phyloP scores from a whole-genome alignment of 176 grass and related monocot species.

The Oryza meridionalis region DNA sequence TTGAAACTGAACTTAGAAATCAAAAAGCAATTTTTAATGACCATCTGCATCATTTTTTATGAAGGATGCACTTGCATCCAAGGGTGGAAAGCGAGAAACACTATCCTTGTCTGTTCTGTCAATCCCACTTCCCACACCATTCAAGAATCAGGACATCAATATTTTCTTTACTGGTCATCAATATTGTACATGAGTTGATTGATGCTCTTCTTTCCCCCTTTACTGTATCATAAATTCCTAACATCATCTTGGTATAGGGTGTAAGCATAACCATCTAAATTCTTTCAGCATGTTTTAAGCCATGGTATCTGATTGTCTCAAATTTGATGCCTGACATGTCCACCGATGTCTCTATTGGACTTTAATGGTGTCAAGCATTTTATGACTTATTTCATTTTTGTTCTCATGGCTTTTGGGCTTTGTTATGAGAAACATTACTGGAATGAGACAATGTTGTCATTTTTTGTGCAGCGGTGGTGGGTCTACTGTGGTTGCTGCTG shows the following conservation, averaged over 20 bases:
- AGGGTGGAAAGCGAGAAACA: background rate
- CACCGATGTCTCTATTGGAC: background rate
- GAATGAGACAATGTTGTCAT: slow-evolving; percentile 40
- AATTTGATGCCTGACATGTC: background rate
- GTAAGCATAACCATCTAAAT: background rate
- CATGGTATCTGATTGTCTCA: background rate
- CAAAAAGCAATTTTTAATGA: background rate
- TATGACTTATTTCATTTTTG: background rate
- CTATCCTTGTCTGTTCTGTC: background rate
- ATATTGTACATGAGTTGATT: background rate
- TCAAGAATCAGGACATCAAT: background rate
- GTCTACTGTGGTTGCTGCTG: slow-evolving; percentile 89
- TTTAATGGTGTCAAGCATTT: background rate
- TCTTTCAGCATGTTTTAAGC: slow-evolving; percentile 24
- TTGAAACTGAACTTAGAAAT: background rate
- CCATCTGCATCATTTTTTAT: background rate
- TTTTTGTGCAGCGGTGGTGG: slow-evolving; percentile 87
- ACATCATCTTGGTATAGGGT: background rate
- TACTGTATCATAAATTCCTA: background rate
- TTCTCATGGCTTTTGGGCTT: slow-evolving; percentile 23
- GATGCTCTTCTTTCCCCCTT: slow-evolving; percentile 3
- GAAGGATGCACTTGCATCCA: background rate
- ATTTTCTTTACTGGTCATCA: background rate
- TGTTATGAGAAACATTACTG: background rate
- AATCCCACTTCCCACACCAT: background rate